Evolutionary conservation across 129 eudicot species (phyloP), one percentile per base, ranked within the genome.

Genomic region (Flaveria sonorensis): DNA sequence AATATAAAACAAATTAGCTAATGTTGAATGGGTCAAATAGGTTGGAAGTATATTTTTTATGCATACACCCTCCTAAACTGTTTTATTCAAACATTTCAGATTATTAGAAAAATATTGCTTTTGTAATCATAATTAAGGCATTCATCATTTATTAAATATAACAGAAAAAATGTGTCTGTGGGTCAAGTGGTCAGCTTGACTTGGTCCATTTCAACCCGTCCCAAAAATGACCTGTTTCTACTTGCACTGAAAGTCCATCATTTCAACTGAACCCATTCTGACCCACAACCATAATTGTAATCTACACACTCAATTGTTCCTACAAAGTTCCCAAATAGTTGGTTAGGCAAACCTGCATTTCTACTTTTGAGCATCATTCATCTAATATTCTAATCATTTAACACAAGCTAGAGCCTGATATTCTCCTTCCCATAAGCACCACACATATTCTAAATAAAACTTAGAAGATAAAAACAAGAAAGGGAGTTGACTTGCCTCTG

Each of bases 401-500:
- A 42, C 13, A 16, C 21, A 1, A 23, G 10, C n/a, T 10, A 57
- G 19, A 8, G 1, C 43, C 21, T 42, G 15, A 53, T 13, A 56
- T 15, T 19, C 5, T 39, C 50, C 72, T 75, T n/a, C 28, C 70
- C 23, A 10, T 45, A 47, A 63, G 30, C 28, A 67, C 12, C 62
- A 42, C 56, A 68, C 10, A 30, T 42, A 24, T 71, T 32, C 51
- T 67, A 68, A 21, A 69, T 43, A 69, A 46, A 76, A 19, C 9
- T 11, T 63, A 15, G 8, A 68, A 19, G 59, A 50, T 3, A 78
- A 30, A 23, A 53, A 14, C 2, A 52, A 63, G 26, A 71, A 71
- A 1, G 45, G 10, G 23, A 82, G 55, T 24, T n/a, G 59, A 72
- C 87, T 89, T 84, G 46, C 99, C 96, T 89, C 85, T 81, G 87